These are phyloP conservation scores for Ophiostoma sp. DNA, from an alignment of 2,329 filamentous ascomycete genomes.

Conservation along the genomic window DNA sequence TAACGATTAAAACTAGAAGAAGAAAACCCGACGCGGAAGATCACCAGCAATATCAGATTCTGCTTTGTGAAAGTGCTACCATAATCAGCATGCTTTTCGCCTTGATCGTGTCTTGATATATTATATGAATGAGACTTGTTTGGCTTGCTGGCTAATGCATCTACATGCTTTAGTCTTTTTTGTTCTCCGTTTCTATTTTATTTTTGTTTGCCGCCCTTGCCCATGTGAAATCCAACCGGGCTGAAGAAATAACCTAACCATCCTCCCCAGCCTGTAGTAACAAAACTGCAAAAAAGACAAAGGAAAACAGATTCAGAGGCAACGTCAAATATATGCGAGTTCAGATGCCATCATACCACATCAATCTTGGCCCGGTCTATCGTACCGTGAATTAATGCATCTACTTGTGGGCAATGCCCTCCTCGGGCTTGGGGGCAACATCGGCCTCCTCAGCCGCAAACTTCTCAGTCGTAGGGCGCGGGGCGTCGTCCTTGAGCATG, in stretches of 20 bases:
- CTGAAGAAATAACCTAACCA: background rate
- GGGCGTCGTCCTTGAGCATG: conserved; percentile 85
- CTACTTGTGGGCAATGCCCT: conserved; percentile 33
- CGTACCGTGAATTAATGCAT: background rate
- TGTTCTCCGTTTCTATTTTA: background rate
- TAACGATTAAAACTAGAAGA: too few relatives aligned
- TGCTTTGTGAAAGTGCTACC: background rate
- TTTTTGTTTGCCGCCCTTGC: conserved; percentile 2
- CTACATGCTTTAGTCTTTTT: conserved; percentile 4
- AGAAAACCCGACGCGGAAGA: background rate
- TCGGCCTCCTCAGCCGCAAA: conserved; percentile 35
- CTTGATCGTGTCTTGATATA: too few relatives aligned
- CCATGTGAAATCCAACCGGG: background rate
- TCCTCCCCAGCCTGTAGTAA: background rate
- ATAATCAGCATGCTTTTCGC: too few relatives aligned
- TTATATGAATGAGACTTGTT: too few relatives aligned
- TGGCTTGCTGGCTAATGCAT: background rate
- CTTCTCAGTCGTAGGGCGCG: conserved; percentile 42
- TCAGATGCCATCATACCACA: conserved; percentile 8
- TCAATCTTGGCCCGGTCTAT: background rate
- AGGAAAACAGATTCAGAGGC: conserved; percentile 6
- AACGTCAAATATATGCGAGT: background rate
- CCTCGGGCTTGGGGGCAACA: conserved; percentile 34
- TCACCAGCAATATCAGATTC: background rate
- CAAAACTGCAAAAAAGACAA: background rate